These are phyloP conservation scores for Magnaporthiopsis poae DNA, from an alignment of 2,329 filamentous ascomycete genomes.

Conservation along the genomic window DNA sequence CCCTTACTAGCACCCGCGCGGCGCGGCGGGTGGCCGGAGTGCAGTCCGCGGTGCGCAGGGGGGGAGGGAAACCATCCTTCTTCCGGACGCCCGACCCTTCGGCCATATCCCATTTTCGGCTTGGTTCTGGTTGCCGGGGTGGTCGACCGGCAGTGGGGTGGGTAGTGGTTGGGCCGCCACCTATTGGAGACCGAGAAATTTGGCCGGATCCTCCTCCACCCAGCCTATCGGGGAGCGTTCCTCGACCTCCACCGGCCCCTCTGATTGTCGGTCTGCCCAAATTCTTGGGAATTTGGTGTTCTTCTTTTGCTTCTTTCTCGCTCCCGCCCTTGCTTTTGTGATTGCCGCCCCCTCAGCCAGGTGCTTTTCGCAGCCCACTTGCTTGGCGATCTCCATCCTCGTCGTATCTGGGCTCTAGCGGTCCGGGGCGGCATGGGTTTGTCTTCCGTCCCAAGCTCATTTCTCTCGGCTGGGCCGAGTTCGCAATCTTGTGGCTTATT, in stretches of 20 bases:
- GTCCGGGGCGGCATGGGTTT: not conserved
- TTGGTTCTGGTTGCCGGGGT: not conserved
- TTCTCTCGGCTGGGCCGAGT: not conserved
- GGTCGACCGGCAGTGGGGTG: not conserved
- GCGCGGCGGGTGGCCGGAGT: no score
- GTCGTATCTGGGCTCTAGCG: not conserved
- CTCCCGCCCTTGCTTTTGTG: slow-evolving; percentile 2
- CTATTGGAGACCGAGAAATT: not conserved
- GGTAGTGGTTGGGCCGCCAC: not conserved
- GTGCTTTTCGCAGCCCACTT: no score
- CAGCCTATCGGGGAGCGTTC: not conserved
- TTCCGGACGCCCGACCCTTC: no score
- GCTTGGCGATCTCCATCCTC: not conserved
- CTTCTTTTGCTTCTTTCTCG: slow-evolving; percentile 1
- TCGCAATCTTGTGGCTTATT: not conserved
- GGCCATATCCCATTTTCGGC: not conserved
- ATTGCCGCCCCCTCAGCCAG: not conserved
- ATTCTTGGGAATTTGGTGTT: not conserved
- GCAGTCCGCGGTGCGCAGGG: no score
- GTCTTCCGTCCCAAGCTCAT: not conserved
- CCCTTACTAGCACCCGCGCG: no score
- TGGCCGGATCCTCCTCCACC: no score
- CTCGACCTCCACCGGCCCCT: not conserved
- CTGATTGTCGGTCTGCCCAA: not conserved
- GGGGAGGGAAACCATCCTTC: no score